phyloP scores from a whole-genome alignment of 352 stramenopile species.

The Globisporangium canariense region DNA sequence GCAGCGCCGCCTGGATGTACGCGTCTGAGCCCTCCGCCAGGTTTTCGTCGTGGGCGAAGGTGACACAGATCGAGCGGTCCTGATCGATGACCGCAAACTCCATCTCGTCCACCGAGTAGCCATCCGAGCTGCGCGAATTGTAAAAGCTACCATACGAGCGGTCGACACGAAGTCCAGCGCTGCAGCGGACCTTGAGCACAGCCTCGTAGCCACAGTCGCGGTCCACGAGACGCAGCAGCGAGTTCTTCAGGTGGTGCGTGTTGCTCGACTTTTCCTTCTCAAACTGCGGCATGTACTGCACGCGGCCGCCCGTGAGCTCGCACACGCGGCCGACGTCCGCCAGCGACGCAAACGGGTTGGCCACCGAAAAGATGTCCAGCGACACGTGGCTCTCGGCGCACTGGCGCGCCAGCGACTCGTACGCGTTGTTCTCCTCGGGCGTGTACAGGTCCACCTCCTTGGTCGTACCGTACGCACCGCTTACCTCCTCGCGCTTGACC shows the following conservation, averaged over 20 bases:
- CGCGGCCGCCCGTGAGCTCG: conserved; percentile 81
- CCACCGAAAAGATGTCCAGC: conserved; percentile 83
- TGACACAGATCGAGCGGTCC: conserved; percentile 82
- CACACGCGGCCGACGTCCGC: conserved; percentile 77
- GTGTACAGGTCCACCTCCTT: conserved; percentile 87
- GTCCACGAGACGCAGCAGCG: conserved; percentile 68
- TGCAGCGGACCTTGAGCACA: conserved; percentile 88
- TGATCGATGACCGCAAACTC: conserved; percentile 87
- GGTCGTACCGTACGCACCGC: conserved; percentile 75
- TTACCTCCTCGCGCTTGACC: conserved; percentile 78
- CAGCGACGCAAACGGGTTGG: conserved; percentile 79
- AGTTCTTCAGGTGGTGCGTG: conserved; percentile 70
- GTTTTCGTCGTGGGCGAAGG: conserved; percentile 86
- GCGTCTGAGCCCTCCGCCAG: conserved; percentile 67
- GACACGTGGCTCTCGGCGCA: conserved; percentile 82
- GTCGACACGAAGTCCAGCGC: conserved; percentile 77
- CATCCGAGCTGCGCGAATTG: conserved; percentile 50
- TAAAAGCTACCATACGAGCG: conserved; percentile 85
- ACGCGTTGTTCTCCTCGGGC: conserved; percentile 60
- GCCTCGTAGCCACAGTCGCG: conserved; percentile 81
- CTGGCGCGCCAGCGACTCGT: conserved; percentile 58
- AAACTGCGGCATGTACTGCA: conserved; percentile 86
- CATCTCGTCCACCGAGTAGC: conserved; percentile 78
- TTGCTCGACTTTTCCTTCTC: conserved; percentile 84
- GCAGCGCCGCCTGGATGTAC: conserved; percentile 86